These are phyloP conservation scores for Yamadazyma spencermartinsiae DNA, from an alignment of 1,139 yeast species.

Conservation along the genomic window DNA sequence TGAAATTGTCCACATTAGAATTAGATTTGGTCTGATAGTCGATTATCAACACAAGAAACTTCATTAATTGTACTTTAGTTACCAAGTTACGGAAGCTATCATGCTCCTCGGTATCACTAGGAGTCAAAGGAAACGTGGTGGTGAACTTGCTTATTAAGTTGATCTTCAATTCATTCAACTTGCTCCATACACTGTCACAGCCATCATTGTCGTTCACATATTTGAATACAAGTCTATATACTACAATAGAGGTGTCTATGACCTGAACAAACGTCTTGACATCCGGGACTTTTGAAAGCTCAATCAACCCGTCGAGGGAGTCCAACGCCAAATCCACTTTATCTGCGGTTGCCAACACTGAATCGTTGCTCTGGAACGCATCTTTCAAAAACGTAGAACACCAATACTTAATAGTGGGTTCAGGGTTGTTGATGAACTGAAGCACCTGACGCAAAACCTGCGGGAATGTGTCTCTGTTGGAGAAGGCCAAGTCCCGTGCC, in stretches of 20 bases:
- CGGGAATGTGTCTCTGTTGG: conserved; percentile 47
- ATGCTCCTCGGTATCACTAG: conserved; percentile 50
- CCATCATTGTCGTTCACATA: conserved; percentile 48
- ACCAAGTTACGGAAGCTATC: conserved; percentile 53
- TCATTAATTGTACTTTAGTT: conserved; percentile 64
- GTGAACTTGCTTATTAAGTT: conserved; percentile 36
- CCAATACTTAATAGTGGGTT: conserved; percentile 43
- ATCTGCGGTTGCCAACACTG: conserved; percentile 25
- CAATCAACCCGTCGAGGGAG: conserved; percentile 34
- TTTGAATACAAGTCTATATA: conserved; percentile 40
- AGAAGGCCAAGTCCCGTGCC: conserved; percentile 51
- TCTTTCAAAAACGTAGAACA: conserved; percentile 47
- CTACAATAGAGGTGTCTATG: conserved; percentile 36
- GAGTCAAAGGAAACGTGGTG: conserved; percentile 42
- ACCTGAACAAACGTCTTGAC: conserved; percentile 31
- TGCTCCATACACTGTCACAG: conserved; percentile 43
- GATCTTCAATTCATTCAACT: conserved; percentile 44
- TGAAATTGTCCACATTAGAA: conserved; percentile 39
- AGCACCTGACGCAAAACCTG: conserved; percentile 56
- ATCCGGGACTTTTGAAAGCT: conserved; percentile 30
- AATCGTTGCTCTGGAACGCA: conserved; percentile 37
- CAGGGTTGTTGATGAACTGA: conserved; percentile 38
- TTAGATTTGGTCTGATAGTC: conserved; percentile 64
- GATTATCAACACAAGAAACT: conserved; percentile 70
- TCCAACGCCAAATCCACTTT: conserved; percentile 46